A percentile compares a stretch with the other conserved stretches of the same genome.
phyloP scores from a whole-genome alignment of 2,329 filamentous ascomycete genomes.

The Aotearoamyces nothofagi region DNA sequence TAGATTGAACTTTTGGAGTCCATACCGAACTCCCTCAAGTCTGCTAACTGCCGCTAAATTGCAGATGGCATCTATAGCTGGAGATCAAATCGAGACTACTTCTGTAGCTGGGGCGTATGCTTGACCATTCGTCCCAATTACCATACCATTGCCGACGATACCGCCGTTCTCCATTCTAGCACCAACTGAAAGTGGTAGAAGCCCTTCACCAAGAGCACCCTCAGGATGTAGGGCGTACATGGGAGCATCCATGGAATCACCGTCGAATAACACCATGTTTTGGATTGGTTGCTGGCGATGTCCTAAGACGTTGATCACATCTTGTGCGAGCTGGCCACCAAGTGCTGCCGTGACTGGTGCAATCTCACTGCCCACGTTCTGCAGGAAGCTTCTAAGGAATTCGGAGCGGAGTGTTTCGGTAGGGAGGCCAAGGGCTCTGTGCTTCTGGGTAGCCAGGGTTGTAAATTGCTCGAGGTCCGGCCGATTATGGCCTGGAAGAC shows the following conservation, averaged over 20 bases:
- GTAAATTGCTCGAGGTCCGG: constrained; percentile 67
- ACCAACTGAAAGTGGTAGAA: constrained; percentile 22
- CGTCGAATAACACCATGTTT: constrained; percentile 87
- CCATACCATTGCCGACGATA: constrained; percentile 2
- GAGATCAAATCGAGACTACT: no score
- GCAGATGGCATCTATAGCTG: constrained; percentile 6
- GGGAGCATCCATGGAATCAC: constrained; percentile 60
- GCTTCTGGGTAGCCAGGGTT: constrained; percentile 59
- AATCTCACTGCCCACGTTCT: constrained; percentile 73
- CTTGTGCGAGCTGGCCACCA: constrained; percentile 82
- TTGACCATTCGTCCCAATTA: not conserved
- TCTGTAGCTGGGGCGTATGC: no score
- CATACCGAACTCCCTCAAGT: no score
- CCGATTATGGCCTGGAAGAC: constrained; percentile 36
- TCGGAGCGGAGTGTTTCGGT: constrained; percentile 51
- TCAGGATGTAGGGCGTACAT: constrained; percentile 73
- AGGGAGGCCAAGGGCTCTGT: constrained; percentile 58
- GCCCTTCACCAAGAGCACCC: constrained; percentile 32
- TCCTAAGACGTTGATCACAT: constrained; percentile 92
- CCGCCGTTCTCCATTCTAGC: constrained; percentile 9
- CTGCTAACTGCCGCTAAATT: constrained; percentile 1
- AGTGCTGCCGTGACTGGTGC: constrained; percentile 79
- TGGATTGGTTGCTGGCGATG: constrained; percentile 88
- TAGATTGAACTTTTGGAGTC: no score
- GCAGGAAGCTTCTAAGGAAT: constrained; percentile 70